These are phyloP conservation scores for Fusarium fujikuroi DNA, from an alignment of 2,329 filamentous ascomycete species.

Conservation along the genomic window DNA sequence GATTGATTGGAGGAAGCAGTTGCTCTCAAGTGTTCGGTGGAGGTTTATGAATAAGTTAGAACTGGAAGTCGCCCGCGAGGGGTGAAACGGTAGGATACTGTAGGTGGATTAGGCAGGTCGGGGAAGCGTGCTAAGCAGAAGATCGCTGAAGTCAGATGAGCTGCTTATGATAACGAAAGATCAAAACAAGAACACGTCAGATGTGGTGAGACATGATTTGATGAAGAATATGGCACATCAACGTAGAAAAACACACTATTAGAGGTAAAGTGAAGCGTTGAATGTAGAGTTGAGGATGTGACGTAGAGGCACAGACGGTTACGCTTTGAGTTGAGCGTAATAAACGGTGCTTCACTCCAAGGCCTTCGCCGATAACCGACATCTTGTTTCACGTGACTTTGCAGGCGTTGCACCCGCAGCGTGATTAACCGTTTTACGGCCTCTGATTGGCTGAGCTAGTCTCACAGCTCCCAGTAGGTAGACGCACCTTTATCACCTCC, in stretches of 20 bases:
- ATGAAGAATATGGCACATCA: neutral
- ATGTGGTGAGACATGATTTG: neutral
- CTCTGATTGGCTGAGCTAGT: slow-evolving; percentile 28
- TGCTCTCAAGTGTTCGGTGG: neutral
- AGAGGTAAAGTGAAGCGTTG: neutral
- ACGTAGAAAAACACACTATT: neutral
- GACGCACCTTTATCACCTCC: slow-evolving; percentile 29
- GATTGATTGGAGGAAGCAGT: neutral
- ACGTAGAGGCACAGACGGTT: slow-evolving; percentile 27
- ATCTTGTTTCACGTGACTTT: slow-evolving; percentile 31
- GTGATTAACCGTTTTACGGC: neutral
- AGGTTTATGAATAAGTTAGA: neutral
- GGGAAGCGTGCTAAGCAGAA: slow-evolving; percentile 16
- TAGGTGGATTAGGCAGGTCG: slow-evolving; percentile 39
- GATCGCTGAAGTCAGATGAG: slow-evolving; percentile 9
- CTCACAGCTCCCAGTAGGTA: neutral
- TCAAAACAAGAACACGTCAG: neutral
- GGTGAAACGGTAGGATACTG: slow-evolving; percentile 19
- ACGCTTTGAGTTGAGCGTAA: slow-evolving; percentile 16
- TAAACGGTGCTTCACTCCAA: slow-evolving; percentile 16
- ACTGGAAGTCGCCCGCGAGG: neutral
- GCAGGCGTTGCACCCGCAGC: slow-evolving; percentile 8
- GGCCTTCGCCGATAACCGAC: slow-evolving; percentile 11
- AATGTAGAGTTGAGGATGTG: slow-evolving; percentile 1
- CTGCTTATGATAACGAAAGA: neutral